Evolutionary conservation across 2,329 filamentous ascomycete species (phyloP).

Genomic region (Fusarium veterinarium): DNA sequence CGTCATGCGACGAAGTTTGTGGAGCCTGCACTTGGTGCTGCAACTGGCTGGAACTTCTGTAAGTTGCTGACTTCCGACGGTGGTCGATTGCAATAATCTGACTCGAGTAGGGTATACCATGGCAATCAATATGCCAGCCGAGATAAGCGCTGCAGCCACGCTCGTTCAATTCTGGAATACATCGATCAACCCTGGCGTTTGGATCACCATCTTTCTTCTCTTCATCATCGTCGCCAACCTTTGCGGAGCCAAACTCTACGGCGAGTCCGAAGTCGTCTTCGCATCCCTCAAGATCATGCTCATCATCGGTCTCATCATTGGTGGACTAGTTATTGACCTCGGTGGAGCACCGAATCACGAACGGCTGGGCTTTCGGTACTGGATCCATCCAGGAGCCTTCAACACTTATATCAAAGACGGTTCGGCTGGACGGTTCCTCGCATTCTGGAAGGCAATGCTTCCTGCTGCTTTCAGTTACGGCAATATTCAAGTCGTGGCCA

Average conservation of each 20-base stretch:
- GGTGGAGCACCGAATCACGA: background rate
- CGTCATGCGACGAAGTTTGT: background rate
- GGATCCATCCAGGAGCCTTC: background rate
- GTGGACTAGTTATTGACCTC: background rate
- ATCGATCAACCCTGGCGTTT: background rate
- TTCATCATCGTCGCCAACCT: background rate
- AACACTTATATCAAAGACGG: background rate
- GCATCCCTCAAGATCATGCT: background rate
- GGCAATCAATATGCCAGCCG: background rate
- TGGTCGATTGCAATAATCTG: background rate
- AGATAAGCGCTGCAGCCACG: background rate
- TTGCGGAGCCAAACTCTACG: background rate
- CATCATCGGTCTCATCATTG: background rate
- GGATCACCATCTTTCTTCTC: background rate
- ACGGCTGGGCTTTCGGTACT: background rate
- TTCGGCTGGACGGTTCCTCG: background rate
- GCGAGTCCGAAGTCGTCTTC: background rate
- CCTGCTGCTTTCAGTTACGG: background rate
- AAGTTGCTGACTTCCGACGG: background rate
- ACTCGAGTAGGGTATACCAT: background rate
- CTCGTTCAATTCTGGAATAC: background rate
- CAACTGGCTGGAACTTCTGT: background rate
- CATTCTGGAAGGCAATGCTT: background rate
- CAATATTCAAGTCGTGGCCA: background rate
- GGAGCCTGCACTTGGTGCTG: background rate